These are phyloP conservation scores for Yamadazyma phyllophila DNA, from an alignment of 805 yeast genomes.

Conservation along the genomic window DNA sequence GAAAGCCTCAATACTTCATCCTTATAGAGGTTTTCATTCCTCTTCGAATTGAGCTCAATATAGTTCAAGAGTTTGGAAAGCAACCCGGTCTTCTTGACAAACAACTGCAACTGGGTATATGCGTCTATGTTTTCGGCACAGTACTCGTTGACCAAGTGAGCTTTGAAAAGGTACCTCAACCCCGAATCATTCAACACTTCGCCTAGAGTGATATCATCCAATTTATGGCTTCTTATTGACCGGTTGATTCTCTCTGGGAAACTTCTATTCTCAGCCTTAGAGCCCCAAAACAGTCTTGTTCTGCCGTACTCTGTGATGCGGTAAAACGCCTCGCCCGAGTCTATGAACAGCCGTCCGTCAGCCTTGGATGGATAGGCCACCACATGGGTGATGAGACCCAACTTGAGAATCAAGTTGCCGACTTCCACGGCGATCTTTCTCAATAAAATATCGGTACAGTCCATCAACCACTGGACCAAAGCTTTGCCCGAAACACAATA, in stretches of 20 bases:
- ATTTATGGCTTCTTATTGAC: background rate
- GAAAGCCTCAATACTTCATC: conserved; percentile 26
- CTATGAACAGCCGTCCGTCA: background rate
- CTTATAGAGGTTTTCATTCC: background rate
- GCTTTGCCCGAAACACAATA: conserved; percentile 73
- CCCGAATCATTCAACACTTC: conserved; percentile 73
- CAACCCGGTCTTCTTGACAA: conserved; percentile 43
- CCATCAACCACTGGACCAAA: conserved; percentile 83
- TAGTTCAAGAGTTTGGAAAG: conserved; percentile 10
- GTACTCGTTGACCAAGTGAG: conserved; percentile 59
- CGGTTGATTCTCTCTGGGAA: background rate
- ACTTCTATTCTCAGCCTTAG: background rate
- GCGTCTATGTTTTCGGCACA: conserved; percentile 80
- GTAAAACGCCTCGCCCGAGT: conserved; percentile 6
- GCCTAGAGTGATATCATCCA: conserved; percentile 1
- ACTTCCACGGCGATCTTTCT: conserved; percentile 52
- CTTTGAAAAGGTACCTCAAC: conserved; percentile 59
- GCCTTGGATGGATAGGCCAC: conserved; percentile 2
- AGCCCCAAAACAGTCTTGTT: conserved; percentile 7
- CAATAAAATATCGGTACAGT: conserved; percentile 73
- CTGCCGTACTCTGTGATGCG: conserved; percentile 6
- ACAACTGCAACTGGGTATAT: conserved; percentile 55
- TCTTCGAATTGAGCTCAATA: conserved; percentile 3
- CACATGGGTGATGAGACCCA: conserved; percentile 3
- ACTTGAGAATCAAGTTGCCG: conserved; percentile 44